Conservation (phyloP, 495 filamentous ascomycete genomes). For the Xylaria grammica region DNA sequence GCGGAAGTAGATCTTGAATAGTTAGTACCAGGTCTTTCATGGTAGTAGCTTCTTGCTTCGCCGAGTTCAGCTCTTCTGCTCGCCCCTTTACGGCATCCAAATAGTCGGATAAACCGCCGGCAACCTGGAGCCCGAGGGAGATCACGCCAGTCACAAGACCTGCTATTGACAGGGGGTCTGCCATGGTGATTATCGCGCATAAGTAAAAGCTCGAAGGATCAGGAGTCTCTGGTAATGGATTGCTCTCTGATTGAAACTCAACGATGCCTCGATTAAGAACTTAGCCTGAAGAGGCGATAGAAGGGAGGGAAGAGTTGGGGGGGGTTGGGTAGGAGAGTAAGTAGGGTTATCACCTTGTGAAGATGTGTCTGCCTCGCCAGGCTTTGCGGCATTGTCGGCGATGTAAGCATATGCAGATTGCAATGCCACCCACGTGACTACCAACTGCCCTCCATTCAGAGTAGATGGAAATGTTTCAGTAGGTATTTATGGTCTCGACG, state of each 20-base stretch:
- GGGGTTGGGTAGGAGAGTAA: background rate
- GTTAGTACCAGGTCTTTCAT: background rate
- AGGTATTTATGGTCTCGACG: too few species aligned
- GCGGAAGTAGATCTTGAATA: background rate
- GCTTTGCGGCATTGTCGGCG: background rate
- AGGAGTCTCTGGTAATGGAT: background rate
- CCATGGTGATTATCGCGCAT: background rate
- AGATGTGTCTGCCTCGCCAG: background rate
- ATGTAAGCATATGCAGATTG: background rate
- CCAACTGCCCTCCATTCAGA: too few species aligned
- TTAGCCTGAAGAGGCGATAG: too few species aligned
- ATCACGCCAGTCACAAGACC: conserved; percentile 11
- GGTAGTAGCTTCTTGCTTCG: background rate
- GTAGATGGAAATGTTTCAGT: too few species aligned
- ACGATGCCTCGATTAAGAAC: background rate
- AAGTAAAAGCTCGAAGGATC: background rate
- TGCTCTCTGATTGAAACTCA: background rate
- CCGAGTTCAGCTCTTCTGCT: background rate
- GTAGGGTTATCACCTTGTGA: too few species aligned
- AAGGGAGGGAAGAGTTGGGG: background rate
- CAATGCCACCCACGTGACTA: background rate
- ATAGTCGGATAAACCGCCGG: background rate
- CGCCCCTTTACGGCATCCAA: background rate
- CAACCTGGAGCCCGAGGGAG: conserved; percentile 9
- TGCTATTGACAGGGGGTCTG: conserved; percentile 7